phyloP scores from a whole-genome alignment of 2,329 filamentous ascomycete genomes.

The Epichloe baconii region DNA sequence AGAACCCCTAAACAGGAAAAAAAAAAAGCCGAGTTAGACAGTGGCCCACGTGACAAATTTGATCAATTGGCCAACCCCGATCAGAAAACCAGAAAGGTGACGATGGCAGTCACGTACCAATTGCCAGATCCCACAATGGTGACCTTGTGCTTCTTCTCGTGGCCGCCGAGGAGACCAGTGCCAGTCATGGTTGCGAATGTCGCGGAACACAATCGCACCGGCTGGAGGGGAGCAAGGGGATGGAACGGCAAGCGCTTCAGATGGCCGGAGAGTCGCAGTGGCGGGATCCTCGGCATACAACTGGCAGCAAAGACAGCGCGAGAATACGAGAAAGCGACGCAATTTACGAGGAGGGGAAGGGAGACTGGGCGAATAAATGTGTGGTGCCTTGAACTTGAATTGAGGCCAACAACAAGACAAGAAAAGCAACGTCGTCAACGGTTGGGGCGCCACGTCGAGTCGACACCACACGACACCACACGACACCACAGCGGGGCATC shows the following conservation, averaged over 20 bases:
- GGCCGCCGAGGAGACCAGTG: constrained; percentile 27
- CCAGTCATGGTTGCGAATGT: constrained; percentile 19
- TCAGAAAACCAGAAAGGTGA: neutral
- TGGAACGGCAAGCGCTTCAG: neutral
- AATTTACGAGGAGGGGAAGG: neutral
- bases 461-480: neutral
- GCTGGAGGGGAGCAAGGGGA: neutral
- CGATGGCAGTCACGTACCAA: constrained; percentile 46
- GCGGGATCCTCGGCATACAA: constrained; percentile 4
- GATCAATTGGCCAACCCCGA: neutral
- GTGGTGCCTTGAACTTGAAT: neutral
- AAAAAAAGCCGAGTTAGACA: neutral
- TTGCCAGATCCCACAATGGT: constrained; percentile 93
- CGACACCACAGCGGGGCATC: neutral
- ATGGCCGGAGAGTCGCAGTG: neutral
- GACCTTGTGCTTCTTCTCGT: constrained; percentile 74
- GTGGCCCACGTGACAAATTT: neutral
- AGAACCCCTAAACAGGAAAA: constrained; percentile 55
- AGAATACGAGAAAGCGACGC: neutral
- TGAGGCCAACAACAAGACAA: neutral
- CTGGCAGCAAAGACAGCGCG: neutral
- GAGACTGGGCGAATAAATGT: neutral
- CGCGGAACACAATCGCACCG: constrained; percentile 2
- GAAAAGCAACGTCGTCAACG: neutral
- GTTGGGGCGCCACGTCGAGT: neutral